phyloP scores from a whole-genome alignment of 2,329 filamentous ascomycete genomes.

The Passalora sequoiae region DNA sequence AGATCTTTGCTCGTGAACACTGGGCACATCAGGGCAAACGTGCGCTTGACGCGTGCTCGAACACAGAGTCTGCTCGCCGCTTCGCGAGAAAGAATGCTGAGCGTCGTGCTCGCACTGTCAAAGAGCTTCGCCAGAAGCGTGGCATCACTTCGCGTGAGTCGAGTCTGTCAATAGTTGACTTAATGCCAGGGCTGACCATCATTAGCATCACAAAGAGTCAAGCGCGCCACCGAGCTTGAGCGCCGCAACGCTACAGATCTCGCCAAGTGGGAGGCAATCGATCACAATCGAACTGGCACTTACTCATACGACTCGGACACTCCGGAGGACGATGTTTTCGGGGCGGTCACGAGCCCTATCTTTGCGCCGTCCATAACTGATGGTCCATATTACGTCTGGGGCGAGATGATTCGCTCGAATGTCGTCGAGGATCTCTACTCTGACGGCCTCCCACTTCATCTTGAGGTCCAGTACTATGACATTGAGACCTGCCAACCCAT shows the following conservation, averaged over 20 bases:
- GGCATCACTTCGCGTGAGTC: constrained; percentile 11
- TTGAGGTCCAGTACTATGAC: constrained; percentile 45
- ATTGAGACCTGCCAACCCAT: constrained; percentile 41
- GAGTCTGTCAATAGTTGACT: no score
- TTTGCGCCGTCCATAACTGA: constrained; percentile 26
- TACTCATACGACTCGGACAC: constrained; percentile 25
- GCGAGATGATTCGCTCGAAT: constrained; percentile 38
- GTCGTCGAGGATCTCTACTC: constrained; percentile 41
- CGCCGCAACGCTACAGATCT: constrained; percentile 17
- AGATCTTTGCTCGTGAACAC: constrained; percentile 29
- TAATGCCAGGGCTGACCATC: no score
- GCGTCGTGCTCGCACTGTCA: constrained; percentile 13
- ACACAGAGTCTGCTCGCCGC: constrained; percentile 9
- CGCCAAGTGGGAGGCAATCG: constrained; percentile 31
- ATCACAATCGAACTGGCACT: constrained; percentile 26
- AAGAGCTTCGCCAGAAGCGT: constrained; percentile 13
- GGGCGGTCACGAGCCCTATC: constrained; percentile 24
- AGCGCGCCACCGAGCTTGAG: constrained; percentile 15
- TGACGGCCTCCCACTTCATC: constrained; percentile 37
- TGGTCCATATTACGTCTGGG: constrained; percentile 33
- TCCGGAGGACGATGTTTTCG: constrained; percentile 24
- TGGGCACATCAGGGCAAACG: constrained; percentile 16
- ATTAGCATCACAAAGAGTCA: constrained; percentile 12
- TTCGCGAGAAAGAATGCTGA: constrained; percentile 12
- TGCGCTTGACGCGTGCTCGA: constrained; percentile 16